These are phyloP conservation scores for Cytospora piceicola DNA, from an alignment of 2,329 filamentous ascomycete species.

Conservation along the genomic window DNA sequence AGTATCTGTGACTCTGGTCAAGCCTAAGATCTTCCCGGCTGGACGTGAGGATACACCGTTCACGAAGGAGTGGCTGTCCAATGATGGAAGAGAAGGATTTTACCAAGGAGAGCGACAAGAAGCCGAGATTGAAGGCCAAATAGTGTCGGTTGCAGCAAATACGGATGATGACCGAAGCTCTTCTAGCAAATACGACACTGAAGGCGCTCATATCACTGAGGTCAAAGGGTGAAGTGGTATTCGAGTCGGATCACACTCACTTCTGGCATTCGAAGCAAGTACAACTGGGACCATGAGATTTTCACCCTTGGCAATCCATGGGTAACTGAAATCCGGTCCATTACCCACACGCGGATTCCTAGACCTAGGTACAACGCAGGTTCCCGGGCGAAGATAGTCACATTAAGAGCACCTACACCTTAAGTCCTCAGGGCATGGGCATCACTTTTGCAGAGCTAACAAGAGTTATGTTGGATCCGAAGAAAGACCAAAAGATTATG, in stretches of 20 bases:
- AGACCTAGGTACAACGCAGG: too few relatives aligned
- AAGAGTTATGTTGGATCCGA: too few relatives aligned
- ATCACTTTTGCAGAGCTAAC: too few relatives aligned
- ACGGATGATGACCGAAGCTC: not conserved
- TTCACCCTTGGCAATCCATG: too few relatives aligned
- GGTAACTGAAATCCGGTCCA: too few relatives aligned
- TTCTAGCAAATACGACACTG: not conserved
- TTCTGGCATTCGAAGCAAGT: too few relatives aligned
- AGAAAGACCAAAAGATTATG: too few relatives aligned
- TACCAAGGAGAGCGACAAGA: not conserved
- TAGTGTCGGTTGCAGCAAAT: not conserved
- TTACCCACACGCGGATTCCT: too few relatives aligned
- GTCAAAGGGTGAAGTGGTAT: not conserved
- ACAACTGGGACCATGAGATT: too few relatives aligned
- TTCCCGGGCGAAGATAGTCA: too few relatives aligned
- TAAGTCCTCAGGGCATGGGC: too few relatives aligned
- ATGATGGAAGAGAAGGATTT: not conserved
- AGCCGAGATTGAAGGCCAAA: not conserved
- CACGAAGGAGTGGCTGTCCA: not conserved
- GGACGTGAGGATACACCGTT: slow-evolving; percentile 19
- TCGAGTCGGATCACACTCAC: not conserved
- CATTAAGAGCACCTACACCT: too few relatives aligned
- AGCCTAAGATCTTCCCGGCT: slow-evolving; percentile 34
- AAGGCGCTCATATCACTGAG: not conserved
- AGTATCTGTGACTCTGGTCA: slow-evolving; percentile 32